Evolutionary conservation across 176 grass and related monocot species (phyloP), one percentile per base, ranked within the genome.

Genomic region (Coix lacrymajobi): DNA sequence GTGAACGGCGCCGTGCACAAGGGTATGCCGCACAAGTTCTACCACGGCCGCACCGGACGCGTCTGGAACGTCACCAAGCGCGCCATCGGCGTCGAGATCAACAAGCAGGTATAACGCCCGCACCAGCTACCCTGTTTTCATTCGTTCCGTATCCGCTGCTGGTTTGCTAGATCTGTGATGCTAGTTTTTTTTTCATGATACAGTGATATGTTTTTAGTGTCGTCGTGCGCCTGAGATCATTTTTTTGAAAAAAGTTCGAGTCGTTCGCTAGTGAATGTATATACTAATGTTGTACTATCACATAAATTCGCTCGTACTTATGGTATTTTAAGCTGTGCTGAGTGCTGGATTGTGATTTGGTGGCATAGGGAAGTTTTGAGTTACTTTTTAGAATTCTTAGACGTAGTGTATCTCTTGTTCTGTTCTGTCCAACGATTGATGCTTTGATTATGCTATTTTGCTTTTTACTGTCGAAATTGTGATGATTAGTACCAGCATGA

Each of bases 51-150:
- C 86, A 96, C 93, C 5, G 93, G 93, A 0, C 86, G 71, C 48
- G 93, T 96, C 61, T 96, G 91, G 88, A 96, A 96, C 58, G 93
- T 96, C 88, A 96, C 93, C 86, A 96, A 96, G 93, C 93, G 93
- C 62, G 96, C 96, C 82, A 90, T 98, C 82, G 94, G 94, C 45
- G 92, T 98, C 24, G 96, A 98, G 86, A 91, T 97, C 83, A 97
- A 98, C 90, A 95, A 98, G 70, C 96, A 98, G 96, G 96, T 98
- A 83, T 84, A 32, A 10, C 6, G 1, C 8, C 15, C 6, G 3
- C 8, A 9, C 30, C 43, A 2, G 25, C 14, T 20, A 1, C 7
- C 31, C 3, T 15, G 0, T 2, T 48, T 17, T 28, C 31, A 6
- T 67, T 48, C 16, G 19, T 39, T 24, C 17, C 6, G 0, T 19